Evolutionary conservation across 139 green algal genomes (phyloP).

Genomic region (Chlorella sorokiniana): DNA sequence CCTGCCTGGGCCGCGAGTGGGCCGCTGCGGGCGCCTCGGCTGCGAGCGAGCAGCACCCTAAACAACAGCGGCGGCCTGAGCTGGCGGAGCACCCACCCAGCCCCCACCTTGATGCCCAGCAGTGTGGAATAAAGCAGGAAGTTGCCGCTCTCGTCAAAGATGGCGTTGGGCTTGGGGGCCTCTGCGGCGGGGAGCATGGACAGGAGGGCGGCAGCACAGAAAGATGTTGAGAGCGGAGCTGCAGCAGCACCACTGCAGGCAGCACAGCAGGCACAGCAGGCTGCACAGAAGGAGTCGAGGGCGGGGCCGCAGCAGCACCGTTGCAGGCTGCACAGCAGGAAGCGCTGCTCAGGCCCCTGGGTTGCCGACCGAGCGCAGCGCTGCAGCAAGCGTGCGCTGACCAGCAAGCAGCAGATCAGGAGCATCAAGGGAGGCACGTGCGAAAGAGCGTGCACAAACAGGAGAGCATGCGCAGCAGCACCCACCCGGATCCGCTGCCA

Average conservation of each 20-base stretch:
- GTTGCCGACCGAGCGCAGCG: too few species aligned
- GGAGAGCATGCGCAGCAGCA: neutral
- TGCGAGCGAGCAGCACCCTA: neutral
- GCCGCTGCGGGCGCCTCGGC: neutral
- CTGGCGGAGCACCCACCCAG: neutral
- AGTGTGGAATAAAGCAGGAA: conserved; percentile 91
- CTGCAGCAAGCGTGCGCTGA: too few species aligned
- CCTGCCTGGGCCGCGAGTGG: too few species aligned
- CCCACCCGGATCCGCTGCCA: conserved; percentile 35
- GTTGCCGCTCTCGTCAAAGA: conserved; percentile 96
- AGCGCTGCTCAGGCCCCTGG: too few species aligned
- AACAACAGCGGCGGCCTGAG: neutral
- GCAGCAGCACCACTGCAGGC: too few species aligned
- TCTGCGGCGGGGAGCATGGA: neutral
- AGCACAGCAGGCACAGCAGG: too few species aligned
- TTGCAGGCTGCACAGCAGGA: too few species aligned
- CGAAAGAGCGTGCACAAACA: too few species aligned
- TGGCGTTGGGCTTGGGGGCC: conserved; percentile 69
- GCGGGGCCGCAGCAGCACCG: too few species aligned
- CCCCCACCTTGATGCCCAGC: conserved; percentile 89
- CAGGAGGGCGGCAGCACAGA: neutral
- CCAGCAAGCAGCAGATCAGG: too few species aligned
- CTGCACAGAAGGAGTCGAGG: too few species aligned
- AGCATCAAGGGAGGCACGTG: too few species aligned
- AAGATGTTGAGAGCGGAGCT: neutral